Percentiles rank a stretch among this genome's conserved stretches.
Conservation (phyloP, 139 green algal species). For the Pycnococcus provasolii region DNA sequence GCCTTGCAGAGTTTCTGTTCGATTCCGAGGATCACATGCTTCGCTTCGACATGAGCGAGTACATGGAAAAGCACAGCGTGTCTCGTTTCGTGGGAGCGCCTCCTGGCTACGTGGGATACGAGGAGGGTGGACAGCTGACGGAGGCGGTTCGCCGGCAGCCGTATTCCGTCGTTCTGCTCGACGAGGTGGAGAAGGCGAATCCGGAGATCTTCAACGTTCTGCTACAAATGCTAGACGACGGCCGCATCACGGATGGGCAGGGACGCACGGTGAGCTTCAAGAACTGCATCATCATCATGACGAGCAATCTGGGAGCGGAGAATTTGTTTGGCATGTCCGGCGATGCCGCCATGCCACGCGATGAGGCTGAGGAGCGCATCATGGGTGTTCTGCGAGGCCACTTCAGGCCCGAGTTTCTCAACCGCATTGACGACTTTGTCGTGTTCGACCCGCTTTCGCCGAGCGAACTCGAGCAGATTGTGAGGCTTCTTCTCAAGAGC, state of each 20-base stretch:
- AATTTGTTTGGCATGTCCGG: conserved; percentile 51
- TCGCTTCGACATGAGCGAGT: conserved; percentile 95
- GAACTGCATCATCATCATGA: conserved; percentile 92
- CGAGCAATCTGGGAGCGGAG: conserved; percentile 79
- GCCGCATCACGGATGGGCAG: conserved; percentile 69
- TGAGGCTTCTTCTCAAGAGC: conserved; percentile 45
- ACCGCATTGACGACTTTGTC: conserved; percentile 94
- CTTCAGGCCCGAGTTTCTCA: conserved; percentile 96
- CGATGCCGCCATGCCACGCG: neutral
- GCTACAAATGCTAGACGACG: conserved; percentile 73
- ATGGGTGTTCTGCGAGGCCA: conserved; percentile 57
- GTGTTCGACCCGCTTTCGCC: conserved; percentile 75
- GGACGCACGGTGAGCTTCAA: conserved; percentile 88
- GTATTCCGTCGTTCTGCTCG: conserved; percentile 54
- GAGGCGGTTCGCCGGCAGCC: conserved; percentile 57
- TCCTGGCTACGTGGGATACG: conserved; percentile 90
- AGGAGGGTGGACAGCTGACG: conserved; percentile 92
- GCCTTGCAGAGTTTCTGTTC: conserved; percentile 78
- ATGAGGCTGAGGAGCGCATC: conserved; percentile 20
- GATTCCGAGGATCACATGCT: conserved; percentile 76
- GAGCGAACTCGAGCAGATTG: conserved; percentile 72
- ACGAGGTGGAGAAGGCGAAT: conserved; percentile 71
- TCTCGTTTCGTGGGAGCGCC: conserved; percentile 73
- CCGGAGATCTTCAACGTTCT: conserved; percentile 78
- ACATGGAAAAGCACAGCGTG: conserved; percentile 64